Base-by-base conservation (phyloP, 345 rosid genomes). In the Gossypium ekmanianum region DNA sequence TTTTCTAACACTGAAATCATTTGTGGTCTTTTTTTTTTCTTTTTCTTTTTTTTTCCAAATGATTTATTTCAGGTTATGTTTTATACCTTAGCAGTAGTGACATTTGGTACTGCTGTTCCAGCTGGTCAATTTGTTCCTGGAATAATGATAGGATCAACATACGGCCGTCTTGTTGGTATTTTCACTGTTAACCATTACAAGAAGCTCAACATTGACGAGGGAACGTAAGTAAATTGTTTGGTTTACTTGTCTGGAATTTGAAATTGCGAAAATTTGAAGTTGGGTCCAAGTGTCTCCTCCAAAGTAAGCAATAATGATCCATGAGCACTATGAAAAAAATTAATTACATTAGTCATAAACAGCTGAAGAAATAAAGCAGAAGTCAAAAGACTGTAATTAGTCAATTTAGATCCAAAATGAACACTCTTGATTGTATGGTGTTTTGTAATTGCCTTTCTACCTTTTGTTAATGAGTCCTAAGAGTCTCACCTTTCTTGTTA, bases 111-210 rank as follows among this genome's bases (percentile, higher is more conserved):
- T 47, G 99, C 99, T 83, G 98, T 95, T 83, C 99, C 99, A 61
- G 97, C 98, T 66, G 99, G 99, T 51, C 99, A 93, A 80, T 95
- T 95, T 87, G 89, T 95, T 81, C 99, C 99, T 75, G 98, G 98
- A 77, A 95, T 95, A 81, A 88, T 95, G 97, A 95, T 95, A 78
- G 99, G 99, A 62, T 93, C 99, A 71, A 93, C 98, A 51, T 95
- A 95, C 78, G 99, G 99, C 74, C 98, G 99, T 66, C 90, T 95
- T 79, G 96, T 95, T 76, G 99, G 98, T 83, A 90, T 95, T 95
- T 86, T 93, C 82, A 97, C 91, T 47, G 93, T 95, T 77, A 91
- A 86, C 24, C 92, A 89, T 75, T 95, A 95, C 88, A 85, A 83
- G 87, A 95, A 91, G 85, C 98, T 83, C 74, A 91, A 91, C 77